These are phyloP conservation scores for Adansonia rubrostipa DNA, from an alignment of 441 rosid genomes.

Conservation along the genomic window DNA sequence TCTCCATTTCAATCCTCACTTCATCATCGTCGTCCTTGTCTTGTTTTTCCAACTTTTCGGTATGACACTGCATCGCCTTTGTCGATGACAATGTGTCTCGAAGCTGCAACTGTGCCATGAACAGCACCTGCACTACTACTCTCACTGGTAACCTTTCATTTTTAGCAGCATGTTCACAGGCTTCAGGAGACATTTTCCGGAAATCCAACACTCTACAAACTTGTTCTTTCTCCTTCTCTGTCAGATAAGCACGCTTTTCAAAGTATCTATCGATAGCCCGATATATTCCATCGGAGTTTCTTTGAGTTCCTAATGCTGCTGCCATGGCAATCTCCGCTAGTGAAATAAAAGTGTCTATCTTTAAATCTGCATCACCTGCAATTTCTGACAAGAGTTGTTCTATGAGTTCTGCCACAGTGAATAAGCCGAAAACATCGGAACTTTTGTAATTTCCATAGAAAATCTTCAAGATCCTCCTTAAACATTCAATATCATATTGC, in stretches of 20 bases:
- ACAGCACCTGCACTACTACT: constrained; percentile 62
- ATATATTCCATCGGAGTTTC: constrained; percentile 73
- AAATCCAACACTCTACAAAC: constrained; percentile 66
- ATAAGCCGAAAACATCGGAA: constrained; percentile 38
- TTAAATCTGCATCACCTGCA: constrained; percentile 55
- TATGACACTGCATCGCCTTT: constrained; percentile 35
- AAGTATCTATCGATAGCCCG: constrained; percentile 69
- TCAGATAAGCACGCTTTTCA: constrained; percentile 59
- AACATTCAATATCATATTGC: constrained; percentile 59
- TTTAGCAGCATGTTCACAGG: constrained; percentile 68
- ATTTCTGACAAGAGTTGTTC: constrained; percentile 65
- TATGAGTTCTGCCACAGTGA: constrained; percentile 61
- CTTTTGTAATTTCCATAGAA: constrained; percentile 49
- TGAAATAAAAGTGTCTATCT: constrained; percentile 47
- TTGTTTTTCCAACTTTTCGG: constrained; percentile 34
- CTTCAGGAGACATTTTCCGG: constrained; percentile 66
- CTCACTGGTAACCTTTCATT: constrained; percentile 76
- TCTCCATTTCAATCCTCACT: constrained; percentile 52
- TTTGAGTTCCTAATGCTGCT: constrained; percentile 48
- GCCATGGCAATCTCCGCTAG: constrained; percentile 57
- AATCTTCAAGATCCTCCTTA: constrained; percentile 59
- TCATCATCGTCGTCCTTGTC: constrained; percentile 39
- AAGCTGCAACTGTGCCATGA: constrained; percentile 61
- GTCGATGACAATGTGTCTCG: constrained; percentile 40
- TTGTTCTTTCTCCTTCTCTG: constrained; percentile 67